These are phyloP conservation scores for Lactarius hengduanensis DNA, from an alignment of 768 basidiomycete genomes.

Conservation along the genomic window DNA sequence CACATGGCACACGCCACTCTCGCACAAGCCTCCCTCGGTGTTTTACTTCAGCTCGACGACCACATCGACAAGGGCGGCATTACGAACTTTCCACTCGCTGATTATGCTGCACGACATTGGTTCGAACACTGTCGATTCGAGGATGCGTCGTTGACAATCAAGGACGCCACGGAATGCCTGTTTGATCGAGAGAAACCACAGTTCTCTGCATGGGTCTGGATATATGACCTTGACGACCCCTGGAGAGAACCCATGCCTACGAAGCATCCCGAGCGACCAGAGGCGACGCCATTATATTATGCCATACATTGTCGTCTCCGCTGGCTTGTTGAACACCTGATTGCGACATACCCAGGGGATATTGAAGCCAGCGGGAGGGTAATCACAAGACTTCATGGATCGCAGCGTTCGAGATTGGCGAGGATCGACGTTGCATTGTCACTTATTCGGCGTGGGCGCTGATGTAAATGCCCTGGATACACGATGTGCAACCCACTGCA, in stretches of 20 bases:
- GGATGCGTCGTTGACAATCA: neutral
- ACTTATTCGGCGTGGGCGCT: neutral
- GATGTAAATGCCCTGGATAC: too few species aligned
- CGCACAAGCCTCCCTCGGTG: neutral
- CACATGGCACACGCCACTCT: neutral
- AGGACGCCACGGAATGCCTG: neutral
- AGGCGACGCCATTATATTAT: constrained; percentile 10
- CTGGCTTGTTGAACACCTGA: neutral
- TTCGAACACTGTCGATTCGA: neutral
- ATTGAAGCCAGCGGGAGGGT: neutral
- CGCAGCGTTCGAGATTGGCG: neutral
- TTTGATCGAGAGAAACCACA: neutral
- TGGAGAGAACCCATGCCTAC: neutral
- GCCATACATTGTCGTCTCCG: neutral
- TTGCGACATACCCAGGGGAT: neutral
- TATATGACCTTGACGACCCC: constrained; percentile 2
- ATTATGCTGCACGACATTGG: constrained; percentile 10
- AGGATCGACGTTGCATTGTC: neutral
- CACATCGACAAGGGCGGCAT: neutral
- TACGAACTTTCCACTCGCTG: neutral
- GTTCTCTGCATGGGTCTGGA: constrained; percentile 6
- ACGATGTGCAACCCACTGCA: too few species aligned
- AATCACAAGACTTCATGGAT: rapidly evolving
- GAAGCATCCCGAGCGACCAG: neutral
- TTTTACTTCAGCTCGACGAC: constrained; percentile 4